These are phyloP conservation scores for Paspalum notatum DNA, from an alignment of 176 grass and related monocot genomes.

Conservation along the genomic window DNA sequence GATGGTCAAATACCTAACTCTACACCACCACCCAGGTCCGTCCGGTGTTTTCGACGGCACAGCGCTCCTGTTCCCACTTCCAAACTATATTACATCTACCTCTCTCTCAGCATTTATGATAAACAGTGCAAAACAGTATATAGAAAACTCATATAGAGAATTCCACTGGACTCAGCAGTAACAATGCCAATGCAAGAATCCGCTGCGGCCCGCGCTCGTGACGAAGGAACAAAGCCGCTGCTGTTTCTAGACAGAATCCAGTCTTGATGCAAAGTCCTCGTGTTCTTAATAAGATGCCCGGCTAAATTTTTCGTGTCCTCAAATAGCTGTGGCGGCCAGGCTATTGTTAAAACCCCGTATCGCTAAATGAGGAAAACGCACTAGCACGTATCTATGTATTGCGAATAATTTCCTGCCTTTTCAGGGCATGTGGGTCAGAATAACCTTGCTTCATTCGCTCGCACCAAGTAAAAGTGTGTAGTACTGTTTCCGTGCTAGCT, in stretches of 20 bases:
- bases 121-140: too few species aligned
- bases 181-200: conserved; percentile 26
- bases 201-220: too few species aligned
- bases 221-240: neutral
- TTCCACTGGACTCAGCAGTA: too few species aligned
- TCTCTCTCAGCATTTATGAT: too few species aligned
- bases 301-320: conserved; percentile 14
- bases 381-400: conserved; percentile 10
- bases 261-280: conserved; percentile 18
- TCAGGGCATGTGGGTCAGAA: neutral
- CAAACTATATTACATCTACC: too few species aligned
- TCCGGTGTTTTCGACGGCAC: too few species aligned
- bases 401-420: conserved; percentile 42
- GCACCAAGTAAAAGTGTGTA: conserved; percentile 16
- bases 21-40: neutral
- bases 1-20: conserved; percentile 31
- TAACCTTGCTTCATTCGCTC: too few species aligned
- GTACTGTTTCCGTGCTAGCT: conserved; percentile 20
- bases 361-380: conserved; percentile 45
- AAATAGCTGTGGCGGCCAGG: conserved; percentile 19
- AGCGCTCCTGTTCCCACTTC: too few species aligned
- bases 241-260: conserved; percentile 39
- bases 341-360: conserved; percentile 17
- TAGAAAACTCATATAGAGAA: too few species aligned
- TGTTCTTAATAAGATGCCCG: conserved; percentile 11